phyloP scores from a whole-genome alignment of 495 filamentous ascomycete genomes.

The Xylaria bambusicola region DNA sequence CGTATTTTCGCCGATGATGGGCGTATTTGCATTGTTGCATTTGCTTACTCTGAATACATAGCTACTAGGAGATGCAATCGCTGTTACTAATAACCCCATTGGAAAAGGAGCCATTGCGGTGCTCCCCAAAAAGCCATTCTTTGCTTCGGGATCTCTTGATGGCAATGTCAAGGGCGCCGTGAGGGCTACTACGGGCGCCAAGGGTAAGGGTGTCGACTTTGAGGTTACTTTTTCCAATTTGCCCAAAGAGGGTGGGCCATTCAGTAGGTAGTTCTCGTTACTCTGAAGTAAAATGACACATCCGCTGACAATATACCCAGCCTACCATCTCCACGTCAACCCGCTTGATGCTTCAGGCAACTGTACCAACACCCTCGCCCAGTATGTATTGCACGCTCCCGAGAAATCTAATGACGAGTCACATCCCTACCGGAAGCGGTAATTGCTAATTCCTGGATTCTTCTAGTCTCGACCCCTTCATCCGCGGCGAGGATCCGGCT shows the following conservation, averaged over 20 bases:
- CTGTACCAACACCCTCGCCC: conserved; percentile 70
- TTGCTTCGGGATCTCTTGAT: conserved; percentile 45
- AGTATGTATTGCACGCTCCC: conserved; percentile 33
- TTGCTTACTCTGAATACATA: conserved; percentile 30
- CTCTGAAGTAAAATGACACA: background rate
- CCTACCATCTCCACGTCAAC: conserved; percentile 79
- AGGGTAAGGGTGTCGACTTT: conserved; percentile 66
- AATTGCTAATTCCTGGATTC: background rate
- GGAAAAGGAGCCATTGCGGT: conserved; percentile 60
- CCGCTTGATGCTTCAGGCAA: conserved; percentile 75
- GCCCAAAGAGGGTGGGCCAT: conserved; percentile 65
- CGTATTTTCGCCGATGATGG: conserved; percentile 24
- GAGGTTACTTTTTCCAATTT: conserved; percentile 64
- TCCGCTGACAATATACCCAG: conserved; percentile 43
- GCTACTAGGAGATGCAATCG: conserved; percentile 56
- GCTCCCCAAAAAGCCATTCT: conserved; percentile 56
- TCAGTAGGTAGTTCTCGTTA: conserved; percentile 56
- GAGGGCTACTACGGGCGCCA: conserved; percentile 50
- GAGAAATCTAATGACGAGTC: conserved; percentile 41
- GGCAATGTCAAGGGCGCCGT: conserved; percentile 65
- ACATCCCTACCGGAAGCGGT: background rate
- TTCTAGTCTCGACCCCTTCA: conserved; percentile 42
- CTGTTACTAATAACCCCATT: conserved; percentile 62
- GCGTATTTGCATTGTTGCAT: background rate
- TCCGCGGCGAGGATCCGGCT: conserved; percentile 61